Evolutionary conservation across 208 protist genomes (phyloP), one percentile per base, ranked within the genome.

Genomic region (Trypanosoma melophagium): DNA sequence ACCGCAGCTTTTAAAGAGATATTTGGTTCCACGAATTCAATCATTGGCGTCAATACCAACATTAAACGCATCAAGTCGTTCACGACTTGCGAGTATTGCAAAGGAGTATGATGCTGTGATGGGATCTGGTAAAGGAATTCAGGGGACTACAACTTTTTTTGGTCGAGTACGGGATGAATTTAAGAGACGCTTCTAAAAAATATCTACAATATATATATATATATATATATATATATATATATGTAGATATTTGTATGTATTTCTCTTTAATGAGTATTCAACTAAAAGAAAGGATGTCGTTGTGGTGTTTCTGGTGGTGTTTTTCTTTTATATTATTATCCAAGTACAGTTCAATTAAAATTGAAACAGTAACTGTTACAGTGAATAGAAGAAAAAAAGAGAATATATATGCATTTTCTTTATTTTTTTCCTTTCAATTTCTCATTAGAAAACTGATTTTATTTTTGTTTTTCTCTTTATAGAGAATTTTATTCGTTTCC

Each of bases 141-240:
- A 59, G 42, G 51, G 42, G 3, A 66, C 55, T 12, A 63, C 75
- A 13, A 64, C 62, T 21, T 44, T 92, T 17, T 69, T 89, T 55
- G 74, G 81, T 28, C 75, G 81, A 44, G 57, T 92, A 21, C 85
- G 85, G 24, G 70, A 89, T 66, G 81, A 86, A 47, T 54, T 83
- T 45, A 92, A 82, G 67, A 75, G 67, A 28, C 81, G 63, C 3
- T 70, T 90, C 50, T 66, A 62, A 42, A 53, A 4, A 22, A n/a
- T 1, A 42, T 0, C 25, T 24, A 40, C 22, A 38, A 1, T 4
- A 2, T 40, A 51, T 44, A 12, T 35, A 35, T 35, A 35, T 35
- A 35, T 35, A 35, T 35, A 38, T 19, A 40, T 31, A 52, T 62
- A 17, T 53, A 49, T 53, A 56, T 24, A 25, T 62, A 41, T 40